These are phyloP conservation scores for Podospora australis DNA, from an alignment of 495 filamentous ascomycete species.

Conservation along the genomic window DNA sequence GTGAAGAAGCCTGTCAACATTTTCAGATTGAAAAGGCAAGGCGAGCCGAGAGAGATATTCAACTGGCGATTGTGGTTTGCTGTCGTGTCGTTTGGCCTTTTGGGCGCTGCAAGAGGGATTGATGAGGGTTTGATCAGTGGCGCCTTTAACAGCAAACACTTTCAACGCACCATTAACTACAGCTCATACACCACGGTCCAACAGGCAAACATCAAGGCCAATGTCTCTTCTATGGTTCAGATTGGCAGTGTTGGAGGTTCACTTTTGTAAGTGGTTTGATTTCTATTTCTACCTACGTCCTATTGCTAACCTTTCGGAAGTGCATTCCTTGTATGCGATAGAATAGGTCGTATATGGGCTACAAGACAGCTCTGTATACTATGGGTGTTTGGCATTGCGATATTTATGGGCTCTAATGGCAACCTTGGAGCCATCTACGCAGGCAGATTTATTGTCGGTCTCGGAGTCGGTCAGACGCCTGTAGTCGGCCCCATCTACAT, in stretches of 20 bases:
- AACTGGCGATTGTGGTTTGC: slow-evolving; percentile 63
- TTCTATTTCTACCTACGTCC: too few relatives aligned
- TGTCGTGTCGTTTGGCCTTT: slow-evolving; percentile 59
- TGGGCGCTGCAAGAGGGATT: slow-evolving; percentile 65
- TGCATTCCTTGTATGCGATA: slow-evolving; percentile 62
- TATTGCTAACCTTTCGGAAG: slow-evolving; percentile 6
- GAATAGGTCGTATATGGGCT: slow-evolving; percentile 62
- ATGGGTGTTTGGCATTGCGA: slow-evolving; percentile 62
- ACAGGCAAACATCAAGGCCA: slow-evolving; percentile 56
- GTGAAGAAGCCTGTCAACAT: slow-evolving; percentile 62
- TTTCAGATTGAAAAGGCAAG: slow-evolving; percentile 50
- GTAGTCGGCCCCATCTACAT: slow-evolving; percentile 58
- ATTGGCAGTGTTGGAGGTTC: slow-evolving; percentile 61
- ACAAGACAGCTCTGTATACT: slow-evolving; percentile 58
- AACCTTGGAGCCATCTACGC: slow-evolving; percentile 48
- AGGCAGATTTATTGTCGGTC: slow-evolving; percentile 60
- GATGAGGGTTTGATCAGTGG: slow-evolving; percentile 67
- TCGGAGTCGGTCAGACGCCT: slow-evolving; percentile 62
- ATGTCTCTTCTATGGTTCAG: slow-evolving; percentile 68
- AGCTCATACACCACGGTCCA: slow-evolving; percentile 45
- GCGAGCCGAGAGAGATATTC: slow-evolving; percentile 52
- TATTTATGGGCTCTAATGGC: slow-evolving; percentile 52
- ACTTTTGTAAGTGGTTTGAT: slow-evolving; percentile 41
- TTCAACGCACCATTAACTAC: slow-evolving; percentile 54
- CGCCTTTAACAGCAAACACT: slow-evolving; percentile 58